phyloP scores from a whole-genome alignment of 2,329 filamentous ascomycete genomes.

The Aureobasidium sp. region DNA sequence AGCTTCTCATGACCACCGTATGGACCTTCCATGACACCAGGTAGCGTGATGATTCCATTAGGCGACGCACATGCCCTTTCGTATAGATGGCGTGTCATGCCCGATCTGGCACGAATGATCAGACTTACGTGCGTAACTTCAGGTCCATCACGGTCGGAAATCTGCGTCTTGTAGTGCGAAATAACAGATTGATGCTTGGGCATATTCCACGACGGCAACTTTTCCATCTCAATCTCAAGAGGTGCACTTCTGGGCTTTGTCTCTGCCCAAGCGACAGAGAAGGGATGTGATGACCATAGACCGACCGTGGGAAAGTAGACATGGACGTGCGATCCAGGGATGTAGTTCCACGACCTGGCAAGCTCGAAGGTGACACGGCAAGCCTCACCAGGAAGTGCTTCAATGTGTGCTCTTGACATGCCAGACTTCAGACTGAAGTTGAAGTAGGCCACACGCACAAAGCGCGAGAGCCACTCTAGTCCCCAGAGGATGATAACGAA shows the following conservation, averaged over 20 bases:
- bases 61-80: conserved; percentile 57
- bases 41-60: conserved; percentile 56
- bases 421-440: conserved; percentile 46
- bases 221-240: conserved; percentile 30
- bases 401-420: conserved; percentile 47
- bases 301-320: conserved; percentile 49
- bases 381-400: conserved; percentile 54
- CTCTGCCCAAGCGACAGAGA: conserved; percentile 44
- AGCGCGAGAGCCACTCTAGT: conserved; percentile 51
- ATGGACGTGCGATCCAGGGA: conserved; percentile 54
- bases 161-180: conserved; percentile 12
- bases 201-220: conserved; percentile 22
- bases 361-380: conserved; percentile 56
- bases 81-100: conserved; percentile 65
- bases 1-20: conserved; percentile 66
- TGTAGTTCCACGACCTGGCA: conserved; percentile 46
- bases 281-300: conserved; percentile 41
- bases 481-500: conserved; percentile 72
- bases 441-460: conserved; percentile 45
- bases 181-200: conserved; percentile 13
- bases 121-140: conserved; percentile 54
- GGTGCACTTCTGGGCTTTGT: conserved; percentile 23
- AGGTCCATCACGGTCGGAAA: conserved; percentile 15
- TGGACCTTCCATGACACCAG: conserved; percentile 66
- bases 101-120: conserved; percentile 65